Evolutionary conservation across 2,329 filamentous ascomycete species (phyloP).

Genomic region (Hypocreales sp.): DNA sequence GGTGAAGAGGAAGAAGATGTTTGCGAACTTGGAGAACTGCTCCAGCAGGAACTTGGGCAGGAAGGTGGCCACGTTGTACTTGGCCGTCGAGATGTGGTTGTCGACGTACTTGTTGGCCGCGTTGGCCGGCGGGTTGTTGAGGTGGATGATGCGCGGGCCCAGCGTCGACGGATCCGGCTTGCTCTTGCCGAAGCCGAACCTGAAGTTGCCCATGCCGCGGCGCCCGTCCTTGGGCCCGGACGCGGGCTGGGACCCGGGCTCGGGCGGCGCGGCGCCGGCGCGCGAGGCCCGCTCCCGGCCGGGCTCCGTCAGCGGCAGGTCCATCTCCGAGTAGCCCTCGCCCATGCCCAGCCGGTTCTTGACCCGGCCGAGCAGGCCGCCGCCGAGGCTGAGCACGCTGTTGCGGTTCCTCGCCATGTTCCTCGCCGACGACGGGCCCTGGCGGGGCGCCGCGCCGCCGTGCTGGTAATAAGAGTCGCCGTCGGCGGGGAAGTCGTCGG

Average conservation of each 20-base stretch:
- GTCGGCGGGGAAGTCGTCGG: constrained; percentile 69
- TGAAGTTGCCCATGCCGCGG: constrained; percentile 64
- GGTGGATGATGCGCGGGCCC: constrained; percentile 80
- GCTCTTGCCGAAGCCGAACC: constrained; percentile 74
- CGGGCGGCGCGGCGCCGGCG: constrained; percentile 14
- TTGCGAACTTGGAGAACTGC: constrained; percentile 98
- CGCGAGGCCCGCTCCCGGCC: constrained; percentile 20
- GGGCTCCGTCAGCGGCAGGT: constrained; percentile 79
- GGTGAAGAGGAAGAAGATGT: constrained; percentile 98
- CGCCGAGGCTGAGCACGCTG: constrained; percentile 75
- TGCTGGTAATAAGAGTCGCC: constrained; percentile 73
- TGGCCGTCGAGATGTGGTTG: constrained; percentile 94
- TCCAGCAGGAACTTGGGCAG: constrained; percentile 94
- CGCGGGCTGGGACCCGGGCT: constrained; percentile 15
- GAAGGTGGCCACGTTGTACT: constrained; percentile 91
- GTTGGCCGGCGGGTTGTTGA: constrained; percentile 95
- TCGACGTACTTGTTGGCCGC: constrained; percentile 78
- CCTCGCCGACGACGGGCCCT: constrained; percentile 25
- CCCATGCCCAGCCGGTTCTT: constrained; percentile 88
- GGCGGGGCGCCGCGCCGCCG: constrained; percentile 42
- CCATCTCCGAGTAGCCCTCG: constrained; percentile 91
- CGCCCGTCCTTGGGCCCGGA: no score
- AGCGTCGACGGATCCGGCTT: constrained; percentile 83
- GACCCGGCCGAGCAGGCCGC: constrained; percentile 70
- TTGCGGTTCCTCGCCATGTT: constrained; percentile 61